Base-by-base conservation (phyloP, 331 rosid genomes). In the Malus hybrid region DNA sequence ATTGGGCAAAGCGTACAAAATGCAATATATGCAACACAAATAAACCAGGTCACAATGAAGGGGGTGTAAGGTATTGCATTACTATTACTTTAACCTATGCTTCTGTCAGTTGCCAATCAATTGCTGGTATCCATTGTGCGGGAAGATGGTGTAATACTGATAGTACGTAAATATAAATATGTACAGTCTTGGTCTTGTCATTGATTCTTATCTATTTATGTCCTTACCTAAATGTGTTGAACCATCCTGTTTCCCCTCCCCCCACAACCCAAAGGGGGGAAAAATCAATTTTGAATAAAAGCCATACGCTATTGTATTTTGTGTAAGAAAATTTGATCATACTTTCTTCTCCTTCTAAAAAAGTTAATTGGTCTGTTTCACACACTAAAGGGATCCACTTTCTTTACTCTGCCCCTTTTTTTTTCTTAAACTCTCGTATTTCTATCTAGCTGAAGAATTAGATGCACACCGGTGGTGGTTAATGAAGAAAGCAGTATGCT, bases 21-120 rank as follows among this genome's bases (percentile, higher is more conserved):
- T 94, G 99, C 90, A 94, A 94, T 75, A 85, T 94, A 79, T 94
- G 99, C 93, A 94, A 94, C 84, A 94, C 99, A 22, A 94, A 94
- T 70, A 94, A 89, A 81, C 97, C 99, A 16, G 99, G 99, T 77
- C 92, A 85, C 74, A 90, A 76, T 61, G 99, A 94, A 82, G 99
- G 99, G 82, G 99, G 99, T 31, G 97, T 92, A 59, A 94, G 99
- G 99, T 94, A 88, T 79, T 67, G 28, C 70, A 52, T 80, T 4
- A 70, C 62, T 12, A 56, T 64, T 72, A n/a, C 59, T 83, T 80
- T 2, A 39, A 50, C 65, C 16, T 70, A 28, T 22, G 65, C 74
- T 60, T 66, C 66, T 31, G 7, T 76, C 65, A 36, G 10, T 63
- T 83, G 66, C 61, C 62, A 67, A 32, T 54, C 48, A 60, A 55